A percentile compares a stretch with the other conserved stretches of the same genome.
Conservation (phyloP, 306 rosid species). For the Lithocarpus polystachyus region DNA sequence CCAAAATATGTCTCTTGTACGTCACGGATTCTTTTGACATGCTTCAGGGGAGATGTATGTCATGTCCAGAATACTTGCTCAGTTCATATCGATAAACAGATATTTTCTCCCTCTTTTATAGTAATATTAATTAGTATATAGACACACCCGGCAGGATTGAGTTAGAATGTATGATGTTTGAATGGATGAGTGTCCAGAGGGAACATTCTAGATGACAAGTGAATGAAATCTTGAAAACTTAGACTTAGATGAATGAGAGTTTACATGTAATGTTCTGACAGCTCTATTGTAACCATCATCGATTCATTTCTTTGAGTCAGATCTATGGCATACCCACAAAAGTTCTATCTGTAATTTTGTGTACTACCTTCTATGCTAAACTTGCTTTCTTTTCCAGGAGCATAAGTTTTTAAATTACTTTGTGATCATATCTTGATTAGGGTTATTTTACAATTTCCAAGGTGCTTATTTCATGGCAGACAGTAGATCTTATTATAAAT, state of each 20-base stretch:
- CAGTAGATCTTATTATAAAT: neutral
- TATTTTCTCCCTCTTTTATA: slow-evolving; percentile 14
- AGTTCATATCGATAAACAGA: slow-evolving; percentile 60
- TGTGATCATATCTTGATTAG: neutral
- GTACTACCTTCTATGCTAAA: neutral
- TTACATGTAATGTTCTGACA: neutral
- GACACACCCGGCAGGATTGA: slow-evolving; percentile 2
- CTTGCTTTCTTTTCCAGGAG: neutral
- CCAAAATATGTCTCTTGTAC: slow-evolving; percentile 8
- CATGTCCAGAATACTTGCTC: slow-evolving; percentile 67
- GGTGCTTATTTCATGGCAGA: neutral
- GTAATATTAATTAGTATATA: slow-evolving; percentile 8
- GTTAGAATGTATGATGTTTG: neutral
- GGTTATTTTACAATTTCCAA: neutral
- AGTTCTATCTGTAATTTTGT: neutral
- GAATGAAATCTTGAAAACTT: neutral
- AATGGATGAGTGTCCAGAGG: neutral
- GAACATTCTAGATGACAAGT: neutral
- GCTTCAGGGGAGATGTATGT: slow-evolving; percentile 57
- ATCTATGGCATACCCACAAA: neutral
- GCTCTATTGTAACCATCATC: neutral
- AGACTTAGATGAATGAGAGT: neutral
- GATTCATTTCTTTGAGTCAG: neutral
- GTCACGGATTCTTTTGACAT: slow-evolving; percentile 54
- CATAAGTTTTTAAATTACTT: neutral